These are phyloP conservation scores for Conticribra weissflogii DNA, from an alignment of 108 stramenopile species.

Conservation along the genomic window DNA sequence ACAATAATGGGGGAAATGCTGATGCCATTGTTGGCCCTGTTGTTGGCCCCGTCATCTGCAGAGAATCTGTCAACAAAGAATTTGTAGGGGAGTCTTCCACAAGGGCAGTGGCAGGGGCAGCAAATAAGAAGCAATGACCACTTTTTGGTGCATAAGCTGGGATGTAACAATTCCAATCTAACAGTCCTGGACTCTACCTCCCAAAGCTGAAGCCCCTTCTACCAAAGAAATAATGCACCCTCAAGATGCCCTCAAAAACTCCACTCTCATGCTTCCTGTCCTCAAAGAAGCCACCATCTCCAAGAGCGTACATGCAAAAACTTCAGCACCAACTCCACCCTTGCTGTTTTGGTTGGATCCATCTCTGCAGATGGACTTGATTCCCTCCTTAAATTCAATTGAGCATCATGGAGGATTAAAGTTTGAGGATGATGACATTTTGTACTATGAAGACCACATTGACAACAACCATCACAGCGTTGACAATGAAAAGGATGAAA, in stretches of 20 bases:
- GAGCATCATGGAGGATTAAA: too few species aligned
- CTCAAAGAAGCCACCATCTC: conserved; percentile 23
- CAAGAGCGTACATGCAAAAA: background rate
- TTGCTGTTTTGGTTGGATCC: conserved; percentile 21
- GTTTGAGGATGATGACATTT: too few species aligned
- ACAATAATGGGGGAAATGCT: too few species aligned
- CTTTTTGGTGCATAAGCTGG: conserved; percentile 27
- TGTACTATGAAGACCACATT: too few species aligned
- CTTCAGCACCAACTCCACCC: conserved; percentile 23
- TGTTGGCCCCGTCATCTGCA: background rate
- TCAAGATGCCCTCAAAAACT: conserved; percentile 3
- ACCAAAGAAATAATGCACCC: too few species aligned
- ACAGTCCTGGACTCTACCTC: background rate
- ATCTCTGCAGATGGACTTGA: conserved; percentile 15
- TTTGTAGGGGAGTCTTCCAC: background rate
- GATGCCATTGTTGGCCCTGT: too few species aligned
- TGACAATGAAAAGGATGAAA: too few species aligned
- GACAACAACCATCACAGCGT: too few species aligned
- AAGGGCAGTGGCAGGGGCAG: background rate
- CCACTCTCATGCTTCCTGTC: conserved; percentile 16
- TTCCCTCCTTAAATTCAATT: too few species aligned
- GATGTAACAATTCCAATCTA: conserved; percentile 20
- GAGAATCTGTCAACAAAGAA: too few species aligned
- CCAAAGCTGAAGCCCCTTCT: too few species aligned
- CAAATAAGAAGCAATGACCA: background rate